phyloP scores from a whole-genome alignment of 1,284 basidiomycete genomes.

The Entoloma clypeatum region DNA sequence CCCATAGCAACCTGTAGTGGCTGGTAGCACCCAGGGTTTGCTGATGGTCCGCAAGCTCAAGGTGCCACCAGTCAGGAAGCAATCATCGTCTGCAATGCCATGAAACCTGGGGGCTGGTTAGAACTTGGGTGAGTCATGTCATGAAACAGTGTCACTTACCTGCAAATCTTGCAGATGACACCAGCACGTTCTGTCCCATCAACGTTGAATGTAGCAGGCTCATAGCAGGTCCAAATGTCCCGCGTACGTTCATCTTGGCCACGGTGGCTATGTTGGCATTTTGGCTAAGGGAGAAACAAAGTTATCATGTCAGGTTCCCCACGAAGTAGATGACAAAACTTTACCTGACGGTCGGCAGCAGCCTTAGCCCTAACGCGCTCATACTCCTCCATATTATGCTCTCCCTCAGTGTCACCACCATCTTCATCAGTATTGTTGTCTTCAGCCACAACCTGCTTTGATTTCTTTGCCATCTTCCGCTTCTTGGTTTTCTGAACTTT shows the following conservation, averaged over 20 bases:
- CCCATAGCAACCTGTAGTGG: no score
- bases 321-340: no score
- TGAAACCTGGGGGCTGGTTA: background rate
- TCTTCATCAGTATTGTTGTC: background rate
- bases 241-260: slow-evolving; percentile 14
- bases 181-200: slow-evolving; percentile 7
- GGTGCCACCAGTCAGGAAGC: no score
- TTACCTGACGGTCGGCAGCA: background rate
- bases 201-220: slow-evolving; percentile 3
- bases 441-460: background rate
- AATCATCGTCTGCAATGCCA: background rate
- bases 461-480: background rate
- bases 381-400: background rate
- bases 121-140: background rate
- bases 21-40: no score
- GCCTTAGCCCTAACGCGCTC: background rate
- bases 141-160: slow-evolving; percentile 15
- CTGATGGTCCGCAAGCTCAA: no score
- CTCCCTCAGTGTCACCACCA: background rate
- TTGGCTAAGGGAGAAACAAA: slow-evolving; percentile 1
- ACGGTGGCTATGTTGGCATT: slow-evolving; percentile 11
- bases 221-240: slow-evolving; percentile 16
- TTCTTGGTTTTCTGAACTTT: background rate
- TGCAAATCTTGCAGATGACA: slow-evolving; percentile 15
- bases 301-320: no score